These are phyloP conservation scores for Lactifluus echinatus DNA, from an alignment of 768 basidiomycete genomes.

Conservation along the genomic window DNA sequence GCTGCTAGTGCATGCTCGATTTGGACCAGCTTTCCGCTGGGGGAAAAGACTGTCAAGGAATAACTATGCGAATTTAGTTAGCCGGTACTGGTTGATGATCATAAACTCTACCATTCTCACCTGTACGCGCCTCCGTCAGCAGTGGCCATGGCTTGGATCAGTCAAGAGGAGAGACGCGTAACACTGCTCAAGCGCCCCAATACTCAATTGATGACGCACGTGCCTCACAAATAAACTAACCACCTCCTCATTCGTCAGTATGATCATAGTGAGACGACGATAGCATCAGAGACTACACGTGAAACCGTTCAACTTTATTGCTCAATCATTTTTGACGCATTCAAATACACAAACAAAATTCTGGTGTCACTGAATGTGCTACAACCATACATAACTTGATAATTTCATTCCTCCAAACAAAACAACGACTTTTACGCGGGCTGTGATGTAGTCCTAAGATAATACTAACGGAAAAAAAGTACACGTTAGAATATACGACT, in stretches of 20 bases:
- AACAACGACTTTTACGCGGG: slow-evolving; percentile 25
- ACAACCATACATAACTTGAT: slow-evolving; percentile 7
- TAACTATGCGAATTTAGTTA: slow-evolving; percentile 46
- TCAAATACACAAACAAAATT: not conserved
- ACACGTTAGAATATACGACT: not conserved
- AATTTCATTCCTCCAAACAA: slow-evolving; percentile 8
- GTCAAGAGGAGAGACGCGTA: slow-evolving; percentile 12
- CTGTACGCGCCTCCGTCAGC: slow-evolving; percentile 46
- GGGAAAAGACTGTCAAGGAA: slow-evolving; percentile 98
- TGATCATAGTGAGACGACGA: too few relatives aligned
- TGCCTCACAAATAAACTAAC: too few relatives aligned
- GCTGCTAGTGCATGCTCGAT: slow-evolving; percentile 99
- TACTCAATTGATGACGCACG: not conserved
- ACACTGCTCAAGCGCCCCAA: not conserved
- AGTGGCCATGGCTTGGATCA: slow-evolving; percentile 52
- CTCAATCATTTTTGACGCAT: too few relatives aligned
- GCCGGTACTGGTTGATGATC: not conserved
- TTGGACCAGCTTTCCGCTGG: slow-evolving; percentile 97
- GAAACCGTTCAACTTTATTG: not conserved
- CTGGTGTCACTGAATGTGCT: not conserved
- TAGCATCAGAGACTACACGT: too few relatives aligned
- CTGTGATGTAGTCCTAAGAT: slow-evolving; percentile 76
- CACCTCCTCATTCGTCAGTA: too few relatives aligned
- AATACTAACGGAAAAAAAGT: slow-evolving; percentile 44
- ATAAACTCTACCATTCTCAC: slow-evolving; percentile 18